Percentiles rank a stretch among this genome's conserved stretches.
Evolutionary conservation across 345 rosid genomes (phyloP).

Genomic region (Litchi chinensis): DNA sequence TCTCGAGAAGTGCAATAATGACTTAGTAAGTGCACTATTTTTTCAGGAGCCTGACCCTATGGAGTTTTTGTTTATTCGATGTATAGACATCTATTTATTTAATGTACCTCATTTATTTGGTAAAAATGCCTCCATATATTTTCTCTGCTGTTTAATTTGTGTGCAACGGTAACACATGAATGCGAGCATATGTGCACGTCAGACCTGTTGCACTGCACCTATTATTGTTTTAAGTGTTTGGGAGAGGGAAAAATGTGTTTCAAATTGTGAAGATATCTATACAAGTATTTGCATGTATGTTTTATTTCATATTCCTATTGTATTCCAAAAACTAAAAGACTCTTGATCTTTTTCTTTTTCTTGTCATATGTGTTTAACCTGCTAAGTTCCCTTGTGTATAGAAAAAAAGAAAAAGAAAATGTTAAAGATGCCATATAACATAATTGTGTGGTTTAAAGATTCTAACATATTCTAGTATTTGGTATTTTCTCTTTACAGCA

Average conservation of each 20-base stretch:
- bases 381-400: constrained; percentile 17
- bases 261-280: not conserved
- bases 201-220: not conserved
- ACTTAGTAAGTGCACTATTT: constrained; percentile 56
- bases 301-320: not conserved
- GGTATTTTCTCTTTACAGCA: not conserved
- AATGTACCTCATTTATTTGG: not conserved
- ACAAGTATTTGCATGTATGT: not conserved
- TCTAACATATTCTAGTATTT: not conserved
- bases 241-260: not conserved
- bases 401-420: constrained; percentile 2
- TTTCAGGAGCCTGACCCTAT: constrained; percentile 11
- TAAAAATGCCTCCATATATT: not conserved
- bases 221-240: not conserved
- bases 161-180: not conserved
- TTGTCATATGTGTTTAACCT: not conserved
- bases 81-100: not conserved
- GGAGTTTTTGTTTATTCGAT: constrained; percentile 3
- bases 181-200: not conserved
- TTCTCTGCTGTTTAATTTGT: not conserved
- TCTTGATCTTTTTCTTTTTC: constrained; percentile 5
- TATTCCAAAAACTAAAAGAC: not conserved
- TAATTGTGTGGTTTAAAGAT: constrained; percentile 22
- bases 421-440: not conserved
- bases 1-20: constrained; percentile 94